phyloP scores from a whole-genome alignment of 2,329 filamentous ascomycete species.

The Acrocalymma vagum region DNA sequence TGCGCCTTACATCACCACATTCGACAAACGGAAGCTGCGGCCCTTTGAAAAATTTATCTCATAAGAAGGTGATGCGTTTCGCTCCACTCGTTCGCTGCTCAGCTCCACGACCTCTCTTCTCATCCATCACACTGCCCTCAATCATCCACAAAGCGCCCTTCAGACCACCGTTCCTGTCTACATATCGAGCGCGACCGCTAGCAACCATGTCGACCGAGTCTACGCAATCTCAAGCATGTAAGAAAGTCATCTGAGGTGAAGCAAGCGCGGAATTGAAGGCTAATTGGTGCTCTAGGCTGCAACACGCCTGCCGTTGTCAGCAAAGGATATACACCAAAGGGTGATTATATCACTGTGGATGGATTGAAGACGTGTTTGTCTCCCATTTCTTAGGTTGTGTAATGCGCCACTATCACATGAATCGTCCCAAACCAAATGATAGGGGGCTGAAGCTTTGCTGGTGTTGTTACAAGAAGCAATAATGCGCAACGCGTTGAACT shows the following conservation, averaged over 20 bases:
- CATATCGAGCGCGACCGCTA: no score
- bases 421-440: conserved; percentile 2
- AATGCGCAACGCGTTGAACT: no score
- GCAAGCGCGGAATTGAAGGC: not conserved
- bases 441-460: no score
- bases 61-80: conserved; percentile 7
- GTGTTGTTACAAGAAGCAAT: no score
- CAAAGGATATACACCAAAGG: conserved; percentile 65
- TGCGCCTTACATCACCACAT: no score
- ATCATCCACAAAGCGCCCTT: conserved; percentile 15
- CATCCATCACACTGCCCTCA: conserved; percentile 10
- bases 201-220: conserved; percentile 45
- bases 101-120: conserved; percentile 8
- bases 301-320: conserved; percentile 58
- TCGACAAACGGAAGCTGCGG: conserved; percentile 1
- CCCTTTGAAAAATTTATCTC: conserved; percentile 3
- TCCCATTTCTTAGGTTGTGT: not conserved
- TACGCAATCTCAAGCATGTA: conserved; percentile 47
- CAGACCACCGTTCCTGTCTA: conserved; percentile 2
- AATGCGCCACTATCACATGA: not conserved
- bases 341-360: conserved; percentile 66
- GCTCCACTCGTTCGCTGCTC: conserved; percentile 9
- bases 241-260: conserved; percentile 7
- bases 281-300: conserved; percentile 50
- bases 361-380: conserved; percentile 68